Evolutionary conservation across 1,284 basidiomycete species (phyloP).

Genomic region (Moesziomyces parantarcticus): DNA sequence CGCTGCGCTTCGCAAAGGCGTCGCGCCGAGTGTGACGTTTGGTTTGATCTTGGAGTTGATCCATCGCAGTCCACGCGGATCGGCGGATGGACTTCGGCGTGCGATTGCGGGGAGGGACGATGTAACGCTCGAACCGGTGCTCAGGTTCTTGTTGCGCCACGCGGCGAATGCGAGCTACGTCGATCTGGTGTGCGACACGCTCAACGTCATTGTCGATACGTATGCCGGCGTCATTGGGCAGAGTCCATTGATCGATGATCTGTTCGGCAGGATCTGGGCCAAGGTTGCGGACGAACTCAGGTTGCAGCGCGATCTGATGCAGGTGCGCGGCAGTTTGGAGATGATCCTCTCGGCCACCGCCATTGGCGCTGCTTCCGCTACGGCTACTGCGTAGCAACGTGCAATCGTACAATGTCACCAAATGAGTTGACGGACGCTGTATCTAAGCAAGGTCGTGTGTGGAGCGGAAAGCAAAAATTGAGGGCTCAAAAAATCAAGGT

Average conservation of each 20-base stretch:
- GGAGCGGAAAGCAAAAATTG: no score
- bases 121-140: slow-evolving; percentile 88
- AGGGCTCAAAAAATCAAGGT: no score
- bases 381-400: slow-evolving; percentile 6
- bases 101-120: slow-evolving; percentile 93
- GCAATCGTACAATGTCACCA: no score
- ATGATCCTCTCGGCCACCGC: slow-evolving; percentile 77
- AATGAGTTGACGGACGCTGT: no score
- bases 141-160: slow-evolving; percentile 85
- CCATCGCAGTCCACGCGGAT: slow-evolving; percentile 71
- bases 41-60: slow-evolving; percentile 93
- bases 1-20: slow-evolving; percentile 59
- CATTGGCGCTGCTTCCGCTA: slow-evolving; percentile 36
- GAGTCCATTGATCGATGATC: slow-evolving; percentile 86
- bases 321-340: slow-evolving; percentile 86
- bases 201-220: slow-evolving; percentile 86
- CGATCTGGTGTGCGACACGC: slow-evolving; percentile 84
- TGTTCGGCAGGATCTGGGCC: slow-evolving; percentile 83
- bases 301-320: slow-evolving; percentile 88
- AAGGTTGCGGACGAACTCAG: slow-evolving; percentile 85
- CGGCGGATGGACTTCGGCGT: slow-evolving; percentile 82
- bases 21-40: slow-evolving; percentile 75
- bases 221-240: slow-evolving; percentile 91
- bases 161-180: slow-evolving; percentile 91
- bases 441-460: no score